Percentiles rank a stretch among this genome's conserved stretches.
phyloP scores from a whole-genome alignment of 257 asterid genomes.

The Salvia splendens region DNA sequence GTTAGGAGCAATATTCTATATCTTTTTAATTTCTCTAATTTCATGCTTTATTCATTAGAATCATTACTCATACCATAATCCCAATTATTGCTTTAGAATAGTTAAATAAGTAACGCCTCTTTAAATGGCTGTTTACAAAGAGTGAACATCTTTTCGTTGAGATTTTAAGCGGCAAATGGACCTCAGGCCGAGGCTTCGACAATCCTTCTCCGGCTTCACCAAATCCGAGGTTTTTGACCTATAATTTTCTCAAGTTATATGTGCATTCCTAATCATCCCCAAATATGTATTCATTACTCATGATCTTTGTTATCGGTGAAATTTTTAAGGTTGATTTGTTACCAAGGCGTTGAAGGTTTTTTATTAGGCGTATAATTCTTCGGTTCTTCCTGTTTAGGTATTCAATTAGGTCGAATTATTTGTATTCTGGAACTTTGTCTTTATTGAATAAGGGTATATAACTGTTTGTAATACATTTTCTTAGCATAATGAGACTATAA shows the following conservation, averaged over 20 bases:
- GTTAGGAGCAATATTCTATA: too few relatives aligned
- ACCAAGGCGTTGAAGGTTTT: constrained; percentile 9
- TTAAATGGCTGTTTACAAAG: too few relatives aligned
- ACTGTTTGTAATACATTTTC: neutral
- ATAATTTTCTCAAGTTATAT: neutral
- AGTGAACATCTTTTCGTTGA: neutral
- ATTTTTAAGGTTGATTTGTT: neutral
- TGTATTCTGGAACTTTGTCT: neutral
- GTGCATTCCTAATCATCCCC: neutral
- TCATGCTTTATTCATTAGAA: too few relatives aligned
- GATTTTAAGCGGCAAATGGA: constrained; percentile 49
- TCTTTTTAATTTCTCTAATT: too few relatives aligned
- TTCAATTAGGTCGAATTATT: neutral
- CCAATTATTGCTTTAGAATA: too few relatives aligned
- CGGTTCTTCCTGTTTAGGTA: neutral
- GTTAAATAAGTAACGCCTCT: too few relatives aligned
- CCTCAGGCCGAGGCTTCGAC: constrained; percentile 66
- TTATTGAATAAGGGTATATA: neutral
- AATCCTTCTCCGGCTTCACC: constrained; percentile 61
- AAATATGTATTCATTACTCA: neutral
- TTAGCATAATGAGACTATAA: neutral
- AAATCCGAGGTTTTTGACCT: constrained; percentile 53
- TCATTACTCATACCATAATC: too few relatives aligned
- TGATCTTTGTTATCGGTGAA: constrained; percentile 4
- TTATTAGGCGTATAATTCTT: neutral